A percentile compares a stretch with the other conserved stretches of the same genome.
These are phyloP conservation scores for Schizochytrium sp. DNA, from an alignment of 108 stramenopile genomes.

Conservation along the genomic window DNA sequence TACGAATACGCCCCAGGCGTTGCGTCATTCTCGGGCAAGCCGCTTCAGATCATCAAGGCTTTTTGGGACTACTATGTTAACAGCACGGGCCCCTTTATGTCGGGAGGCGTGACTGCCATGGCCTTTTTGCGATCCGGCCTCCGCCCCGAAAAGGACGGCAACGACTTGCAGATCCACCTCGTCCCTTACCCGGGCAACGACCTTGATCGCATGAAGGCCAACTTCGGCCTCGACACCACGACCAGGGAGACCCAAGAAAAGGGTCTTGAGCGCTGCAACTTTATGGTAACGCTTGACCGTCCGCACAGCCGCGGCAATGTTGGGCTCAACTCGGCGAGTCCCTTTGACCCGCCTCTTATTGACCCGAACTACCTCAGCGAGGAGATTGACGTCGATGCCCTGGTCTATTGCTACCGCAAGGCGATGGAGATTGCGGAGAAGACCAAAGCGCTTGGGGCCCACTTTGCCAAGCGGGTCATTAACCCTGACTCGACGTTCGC, in stretches of 20 bases:
- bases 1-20: not conserved
- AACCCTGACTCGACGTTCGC: not conserved
- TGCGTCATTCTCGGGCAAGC: not conserved
- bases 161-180: not conserved
- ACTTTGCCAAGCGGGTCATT: not conserved
- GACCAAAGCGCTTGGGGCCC: not conserved
- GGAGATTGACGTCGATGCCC: not conserved
- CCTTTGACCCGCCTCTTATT: not conserved
- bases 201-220: not conserved
- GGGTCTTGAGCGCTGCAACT: not conserved
- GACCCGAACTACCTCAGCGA: conserved; percentile 14
- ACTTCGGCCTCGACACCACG: not conserved
- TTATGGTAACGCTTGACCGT: not conserved
- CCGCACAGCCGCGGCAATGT: not conserved
- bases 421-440: not conserved
- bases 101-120: not conserved
- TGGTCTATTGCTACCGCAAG: not conserved
- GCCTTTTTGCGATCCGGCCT: conserved; percentile 7
- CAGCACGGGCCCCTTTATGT: not conserved
- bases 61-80: not conserved
- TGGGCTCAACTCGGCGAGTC: not conserved
- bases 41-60: not conserved
- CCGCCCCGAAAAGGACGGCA: not conserved
- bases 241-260: not conserved
- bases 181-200: not conserved